These are phyloP conservation scores for Septoria linicola DNA, from an alignment of 2,329 filamentous ascomycete genomes.

Conservation along the genomic window DNA sequence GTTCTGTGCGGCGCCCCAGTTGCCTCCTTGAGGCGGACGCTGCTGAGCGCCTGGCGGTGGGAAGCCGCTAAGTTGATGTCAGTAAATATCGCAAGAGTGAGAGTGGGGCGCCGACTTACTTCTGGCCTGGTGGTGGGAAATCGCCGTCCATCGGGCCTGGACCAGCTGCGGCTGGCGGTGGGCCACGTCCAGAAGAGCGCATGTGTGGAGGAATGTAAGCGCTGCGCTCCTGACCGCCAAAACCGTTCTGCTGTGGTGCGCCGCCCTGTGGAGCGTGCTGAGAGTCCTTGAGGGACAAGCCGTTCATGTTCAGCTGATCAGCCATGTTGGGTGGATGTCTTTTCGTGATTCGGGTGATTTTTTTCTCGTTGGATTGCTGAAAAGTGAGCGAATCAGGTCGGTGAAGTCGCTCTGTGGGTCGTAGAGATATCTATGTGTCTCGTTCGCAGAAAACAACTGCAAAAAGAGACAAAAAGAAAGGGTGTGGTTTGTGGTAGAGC, in stretches of 20 bases:
- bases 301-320: conserved; percentile 79
- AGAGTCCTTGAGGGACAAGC: conserved; percentile 67
- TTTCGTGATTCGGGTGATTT: conserved; percentile 14
- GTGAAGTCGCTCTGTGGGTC: conserved; percentile 19
- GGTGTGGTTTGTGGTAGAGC: conserved; percentile 4
- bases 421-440: conserved; percentile 19
- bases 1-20: conserved; percentile 55
- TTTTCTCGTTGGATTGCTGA: conserved; percentile 10
- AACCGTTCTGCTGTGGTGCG: conserved; percentile 45
- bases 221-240: conserved; percentile 57
- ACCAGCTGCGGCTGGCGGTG: conserved; percentile 45
- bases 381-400: conserved; percentile 35
- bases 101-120: conserved; percentile 26
- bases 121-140: conserved; percentile 41
- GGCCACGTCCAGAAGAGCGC: conserved; percentile 50
- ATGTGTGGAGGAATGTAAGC: conserved; percentile 84
- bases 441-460: conserved; percentile 25
- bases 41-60: conserved; percentile 19
- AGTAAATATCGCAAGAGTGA: conserved; percentile 14
- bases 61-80: conserved; percentile 47
- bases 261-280: conserved; percentile 53
- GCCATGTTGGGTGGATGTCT: conserved; percentile 56
- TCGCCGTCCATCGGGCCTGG: conserved; percentile 55
- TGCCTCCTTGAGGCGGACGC: conserved; percentile 15
- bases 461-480: conserved; percentile 24